Percentiles rank a stretch among this genome's conserved stretches.
Evolutionary conservation across 371 early-diverging fungal species (phyloP).

Genomic region (Syncephalis fuscata): DNA sequence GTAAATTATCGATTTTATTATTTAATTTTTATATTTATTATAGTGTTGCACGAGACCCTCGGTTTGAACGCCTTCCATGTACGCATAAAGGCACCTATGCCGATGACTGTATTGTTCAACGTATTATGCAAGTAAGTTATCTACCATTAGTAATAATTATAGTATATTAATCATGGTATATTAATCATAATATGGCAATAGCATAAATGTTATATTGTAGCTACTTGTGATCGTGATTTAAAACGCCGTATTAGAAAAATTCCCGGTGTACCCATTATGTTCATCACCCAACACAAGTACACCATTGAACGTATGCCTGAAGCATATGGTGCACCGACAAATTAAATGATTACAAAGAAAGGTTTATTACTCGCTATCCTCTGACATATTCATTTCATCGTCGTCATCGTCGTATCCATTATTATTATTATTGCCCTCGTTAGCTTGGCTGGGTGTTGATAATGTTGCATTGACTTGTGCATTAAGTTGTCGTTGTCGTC

Average conservation of each 20-base stretch:
- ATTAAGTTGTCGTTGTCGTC: too few species aligned
- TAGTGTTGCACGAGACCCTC: slow-evolving; percentile 86
- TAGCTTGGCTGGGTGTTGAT: too few species aligned
- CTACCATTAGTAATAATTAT: too few species aligned
- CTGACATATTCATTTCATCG: too few species aligned
- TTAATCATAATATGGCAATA: slow-evolving; percentile 7
- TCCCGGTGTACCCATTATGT: slow-evolving; percentile 99
- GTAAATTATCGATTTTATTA: background rate
- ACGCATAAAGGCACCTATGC: slow-evolving; percentile 99
- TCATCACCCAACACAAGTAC: slow-evolving; percentile 82
- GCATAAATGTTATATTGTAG: slow-evolving; percentile 98
- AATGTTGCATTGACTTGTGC: too few species aligned
- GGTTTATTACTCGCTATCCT: too few species aligned
- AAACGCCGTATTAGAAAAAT: slow-evolving; percentile 96
- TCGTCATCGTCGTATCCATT: too few species aligned
- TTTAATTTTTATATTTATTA: slow-evolving; percentile 3
- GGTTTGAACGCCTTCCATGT: slow-evolving; percentile 93
- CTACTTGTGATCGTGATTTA: slow-evolving; percentile 98
- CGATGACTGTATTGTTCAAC: slow-evolving; percentile 97
- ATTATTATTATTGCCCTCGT: too few species aligned
- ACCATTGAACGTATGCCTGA: slow-evolving; percentile 94
- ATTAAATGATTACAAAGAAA: background rate
- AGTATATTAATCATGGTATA: too few species aligned
- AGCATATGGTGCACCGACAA: slow-evolving; percentile 20
- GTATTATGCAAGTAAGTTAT: slow-evolving; percentile 61